Conservation (phyloP, 2,329 filamentous ascomycete species). For the Onygenales sp. region DNA sequence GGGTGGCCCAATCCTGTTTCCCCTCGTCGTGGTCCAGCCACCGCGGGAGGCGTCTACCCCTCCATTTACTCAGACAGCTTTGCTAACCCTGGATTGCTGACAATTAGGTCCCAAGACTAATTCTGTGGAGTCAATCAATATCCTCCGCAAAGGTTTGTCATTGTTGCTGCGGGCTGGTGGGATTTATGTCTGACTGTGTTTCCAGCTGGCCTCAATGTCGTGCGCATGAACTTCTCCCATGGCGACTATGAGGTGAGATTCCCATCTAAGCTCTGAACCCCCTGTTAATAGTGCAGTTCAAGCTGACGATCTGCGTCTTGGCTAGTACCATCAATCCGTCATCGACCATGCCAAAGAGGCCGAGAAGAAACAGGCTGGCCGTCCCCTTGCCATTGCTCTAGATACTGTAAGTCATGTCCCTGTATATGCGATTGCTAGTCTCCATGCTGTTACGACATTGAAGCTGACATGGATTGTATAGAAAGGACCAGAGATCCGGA, state of each 20-base stretch:
- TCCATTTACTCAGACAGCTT: background rate
- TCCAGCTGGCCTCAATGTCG: constrained; percentile 82
- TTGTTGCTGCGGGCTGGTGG: background rate
- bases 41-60: background rate
- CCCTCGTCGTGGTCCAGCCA: background rate
- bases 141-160: constrained; percentile 58
- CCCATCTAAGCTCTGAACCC: background rate
- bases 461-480: constrained; percentile 23
- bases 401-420: constrained; percentile 52
- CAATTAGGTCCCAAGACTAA: constrained; percentile 83
- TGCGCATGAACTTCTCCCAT: constrained; percentile 99
- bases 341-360: constrained; percentile 91
- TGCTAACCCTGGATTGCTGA: constrained; percentile 3
- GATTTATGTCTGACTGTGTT: constrained; percentile 1
- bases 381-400: constrained; percentile 90
- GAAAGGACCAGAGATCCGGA: constrained; percentile 82
- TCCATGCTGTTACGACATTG: constrained; percentile 27
- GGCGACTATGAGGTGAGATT: constrained; percentile 63
- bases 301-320: background rate
- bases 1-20: constrained; percentile 19
- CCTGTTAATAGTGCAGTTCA: background rate
- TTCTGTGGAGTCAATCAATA: constrained; percentile 93
- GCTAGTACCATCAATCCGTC: constrained; percentile 88
- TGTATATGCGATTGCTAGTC: background rate
- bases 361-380: constrained; percentile 65